phyloP scores from a whole-genome alignment of 1,284 basidiomycete genomes.

The Naganishia albida region DNA sequence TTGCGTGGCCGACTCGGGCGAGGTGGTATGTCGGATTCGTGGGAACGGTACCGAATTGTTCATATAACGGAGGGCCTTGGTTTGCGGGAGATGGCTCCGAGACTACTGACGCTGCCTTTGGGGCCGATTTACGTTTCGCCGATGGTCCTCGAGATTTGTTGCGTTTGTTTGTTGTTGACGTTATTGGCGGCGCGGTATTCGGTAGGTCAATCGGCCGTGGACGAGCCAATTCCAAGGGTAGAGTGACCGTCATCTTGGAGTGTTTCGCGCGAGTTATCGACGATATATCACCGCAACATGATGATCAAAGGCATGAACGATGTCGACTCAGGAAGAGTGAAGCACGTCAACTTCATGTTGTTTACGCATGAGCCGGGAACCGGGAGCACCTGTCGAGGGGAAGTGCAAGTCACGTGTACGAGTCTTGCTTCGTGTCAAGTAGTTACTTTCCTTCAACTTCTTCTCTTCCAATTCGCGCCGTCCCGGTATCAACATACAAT shows the following conservation, averaged over 20 bases:
- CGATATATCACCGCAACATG: neutral
- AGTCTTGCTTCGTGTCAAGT: too few species aligned
- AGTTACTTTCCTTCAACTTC: too few species aligned
- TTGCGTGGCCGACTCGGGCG: conserved; percentile 51
- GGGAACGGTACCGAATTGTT: conserved; percentile 31
- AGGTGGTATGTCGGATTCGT: conserved; percentile 30
- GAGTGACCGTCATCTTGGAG: conserved; percentile 21
- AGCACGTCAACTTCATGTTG: too few species aligned
- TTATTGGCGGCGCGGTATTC: neutral
- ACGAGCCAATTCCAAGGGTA: conserved; percentile 14
- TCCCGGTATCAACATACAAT: neutral
- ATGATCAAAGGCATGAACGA: neutral
- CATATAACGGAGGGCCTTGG: neutral
- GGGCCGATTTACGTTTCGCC: neutral
- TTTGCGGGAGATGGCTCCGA: neutral
- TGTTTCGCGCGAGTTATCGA: too few species aligned
- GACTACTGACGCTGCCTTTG: neutral
- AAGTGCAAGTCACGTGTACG: too few species aligned
- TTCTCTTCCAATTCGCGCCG: too few species aligned
- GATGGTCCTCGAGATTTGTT: conserved; percentile 7
- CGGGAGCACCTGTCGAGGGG: too few species aligned
- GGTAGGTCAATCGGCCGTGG: neutral
- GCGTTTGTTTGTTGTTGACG: neutral
- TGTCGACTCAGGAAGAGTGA: neutral
- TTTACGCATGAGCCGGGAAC: too few species aligned